Evolutionary conservation across 331 rosid genomes (phyloP), one percentile per base, ranked within the genome.

Genomic region (Dryas integrifolia): DNA sequence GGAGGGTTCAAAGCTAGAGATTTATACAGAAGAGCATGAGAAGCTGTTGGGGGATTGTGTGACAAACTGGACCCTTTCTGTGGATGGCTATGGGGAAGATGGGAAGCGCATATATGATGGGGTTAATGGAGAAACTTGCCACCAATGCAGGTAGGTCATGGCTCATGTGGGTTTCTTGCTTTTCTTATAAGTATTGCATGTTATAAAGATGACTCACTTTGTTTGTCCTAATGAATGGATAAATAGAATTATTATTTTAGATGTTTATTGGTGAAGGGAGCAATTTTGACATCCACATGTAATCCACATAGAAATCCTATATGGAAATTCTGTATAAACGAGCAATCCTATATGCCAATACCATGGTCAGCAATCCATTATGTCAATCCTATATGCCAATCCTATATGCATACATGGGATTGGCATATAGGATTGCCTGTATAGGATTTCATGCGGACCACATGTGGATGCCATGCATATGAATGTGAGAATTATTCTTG

Each of bases 41-140:
- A 85, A 82, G 83, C 84, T 81, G 62, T 85, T 92, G 75, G 92
- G 92, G 74, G 94, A 83, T 75, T 88, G 83, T 59, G 76, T 74
- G 72, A 68, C 68, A 13, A n/a, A 26, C 72, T 92, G 97, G 97
- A 85, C 77, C 52, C 76, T 86, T 65, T 61, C 41, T 72, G 86
- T 89, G 14, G 97, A 92, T 85, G 96, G 96, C 52, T 86, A 72
- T 81, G 96, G 83, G 12, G 74, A 63, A 46, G 90, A 88, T 50
- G 82, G 97, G 69, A 58, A 84, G 47, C 92, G 90, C 40, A 67
- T 89, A 2, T 82, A 80, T 58, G 94, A 92, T 79, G 26, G 80
- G 13, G 50, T 70, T 79, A 80, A 83, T 38, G 96, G 97, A 72
- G 83, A 83, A 75, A 58, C 85, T 38, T 92, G 97, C 76, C 97